Conservation (phyloP, 1,284 basidiomycete genomes). For the Blastosporella zonata region DNA sequence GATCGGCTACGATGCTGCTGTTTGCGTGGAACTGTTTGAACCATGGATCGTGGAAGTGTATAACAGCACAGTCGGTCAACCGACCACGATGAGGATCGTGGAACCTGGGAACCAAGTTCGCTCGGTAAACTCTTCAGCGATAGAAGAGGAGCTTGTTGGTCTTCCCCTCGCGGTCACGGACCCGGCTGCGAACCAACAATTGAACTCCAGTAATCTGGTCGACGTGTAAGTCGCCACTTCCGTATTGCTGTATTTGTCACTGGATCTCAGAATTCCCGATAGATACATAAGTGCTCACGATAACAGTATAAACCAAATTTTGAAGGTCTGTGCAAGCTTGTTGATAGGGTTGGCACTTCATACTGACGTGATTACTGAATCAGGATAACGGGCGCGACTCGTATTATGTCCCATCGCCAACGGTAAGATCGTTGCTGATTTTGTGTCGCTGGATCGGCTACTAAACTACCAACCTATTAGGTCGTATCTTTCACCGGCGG, state of each 20-base stretch:
- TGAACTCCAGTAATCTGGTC: conserved; percentile 29
- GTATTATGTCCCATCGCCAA: conserved; percentile 38
- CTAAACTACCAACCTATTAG: conserved; percentile 19
- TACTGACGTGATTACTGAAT: background rate
- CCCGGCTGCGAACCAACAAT: conserved; percentile 19
- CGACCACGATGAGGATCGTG: conserved; percentile 29
- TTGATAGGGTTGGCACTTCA: background rate
- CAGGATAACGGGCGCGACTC: conserved; percentile 37
- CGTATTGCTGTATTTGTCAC: no score
- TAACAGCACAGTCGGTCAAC: conserved; percentile 31
- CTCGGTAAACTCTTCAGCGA: conserved; percentile 16
- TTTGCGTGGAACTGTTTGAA: conserved; percentile 40
- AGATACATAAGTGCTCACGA: conserved; percentile 30
- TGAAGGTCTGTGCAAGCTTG: conserved; percentile 27
- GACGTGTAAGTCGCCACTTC: conserved; percentile 23
- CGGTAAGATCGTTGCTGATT: conserved; percentile 23
- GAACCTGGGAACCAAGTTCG: conserved; percentile 25
- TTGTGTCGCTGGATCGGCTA: background rate
- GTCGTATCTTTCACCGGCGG: conserved; percentile 36
- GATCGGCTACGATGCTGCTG: conserved; percentile 39
- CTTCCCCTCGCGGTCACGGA: conserved; percentile 17
- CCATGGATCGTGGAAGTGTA: conserved; percentile 41
- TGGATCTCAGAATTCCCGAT: background rate
- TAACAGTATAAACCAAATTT: conserved; percentile 38
- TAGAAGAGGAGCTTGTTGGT: conserved; percentile 19